Percentiles rank a stretch among this genome's conserved stretches.
phyloP scores from a whole-genome alignment of 805 yeast species.

The Metschnikowia henanensis region DNA sequence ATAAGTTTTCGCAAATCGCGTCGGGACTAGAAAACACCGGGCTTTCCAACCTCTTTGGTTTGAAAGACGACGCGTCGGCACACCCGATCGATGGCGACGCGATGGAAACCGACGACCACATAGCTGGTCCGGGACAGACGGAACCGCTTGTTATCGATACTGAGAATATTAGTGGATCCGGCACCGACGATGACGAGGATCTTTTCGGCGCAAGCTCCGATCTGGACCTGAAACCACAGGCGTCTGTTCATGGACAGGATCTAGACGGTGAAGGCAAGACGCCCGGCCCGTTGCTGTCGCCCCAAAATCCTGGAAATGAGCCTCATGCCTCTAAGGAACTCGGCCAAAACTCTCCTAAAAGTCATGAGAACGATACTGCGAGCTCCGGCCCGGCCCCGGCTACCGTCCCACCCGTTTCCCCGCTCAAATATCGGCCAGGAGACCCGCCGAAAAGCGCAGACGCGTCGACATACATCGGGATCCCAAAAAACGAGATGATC shows the following conservation, averaged over 20 bases:
- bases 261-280: too few species aligned
- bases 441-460: neutral
- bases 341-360: too few species aligned
- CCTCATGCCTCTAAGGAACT: too few species aligned
- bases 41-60: slow-evolving; percentile 3
- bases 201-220: slow-evolving; percentile 19
- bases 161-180: too few species aligned
- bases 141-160: too few species aligned
- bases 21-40: neutral
- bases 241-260: neutral
- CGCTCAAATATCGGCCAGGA: neutral
- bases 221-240: slow-evolving; percentile 9
- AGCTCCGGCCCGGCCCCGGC: too few species aligned
- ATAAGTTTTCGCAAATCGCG: too few species aligned
- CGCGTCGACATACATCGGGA: slow-evolving; percentile 38
- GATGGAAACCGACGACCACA: neutral
- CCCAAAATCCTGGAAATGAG: too few species aligned
- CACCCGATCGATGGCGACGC: neutral
- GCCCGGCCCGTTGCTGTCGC: too few species aligned
- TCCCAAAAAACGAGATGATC: slow-evolving; percentile 61
- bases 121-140: neutral
- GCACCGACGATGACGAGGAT: slow-evolving; percentile 15
- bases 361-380: too few species aligned
- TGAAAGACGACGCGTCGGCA: slow-evolving; percentile 4
- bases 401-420: too few species aligned